These are phyloP conservation scores for Solanum verrucosum DNA, from an alignment of 257 asterid genomes.

Conservation along the genomic window DNA sequence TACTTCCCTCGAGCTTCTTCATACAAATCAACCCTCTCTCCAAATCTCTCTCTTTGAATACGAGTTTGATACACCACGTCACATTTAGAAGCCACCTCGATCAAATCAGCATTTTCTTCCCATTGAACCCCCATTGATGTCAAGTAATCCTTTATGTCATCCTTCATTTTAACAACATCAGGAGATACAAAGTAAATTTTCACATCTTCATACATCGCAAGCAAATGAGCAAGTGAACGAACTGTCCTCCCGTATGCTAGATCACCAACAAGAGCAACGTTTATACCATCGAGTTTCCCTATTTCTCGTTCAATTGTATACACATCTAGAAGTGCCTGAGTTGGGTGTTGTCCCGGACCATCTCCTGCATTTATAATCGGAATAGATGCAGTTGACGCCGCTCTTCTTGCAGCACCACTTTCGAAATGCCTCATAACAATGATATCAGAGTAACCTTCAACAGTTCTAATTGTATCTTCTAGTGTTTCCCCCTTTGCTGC, in stretches of 20 bases:
- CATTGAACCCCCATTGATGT: constrained; percentile 73
- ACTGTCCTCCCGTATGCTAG: constrained; percentile 95
- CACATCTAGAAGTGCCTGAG: constrained; percentile 90
- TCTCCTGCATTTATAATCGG: constrained; percentile 97
- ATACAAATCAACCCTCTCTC: constrained; percentile 65
- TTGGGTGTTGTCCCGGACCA: constrained; percentile 98
- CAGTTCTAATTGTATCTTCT: constrained; percentile 90
- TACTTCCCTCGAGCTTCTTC: constrained; percentile 89
- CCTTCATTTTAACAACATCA: constrained; percentile 89
- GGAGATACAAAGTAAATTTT: constrained; percentile 87
- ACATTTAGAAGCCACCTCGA: constrained; percentile 86
- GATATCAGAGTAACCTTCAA: constrained; percentile 85
- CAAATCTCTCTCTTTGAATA: constrained; percentile 74
- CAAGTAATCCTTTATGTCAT: constrained; percentile 83
- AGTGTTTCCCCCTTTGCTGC: constrained; percentile 98
- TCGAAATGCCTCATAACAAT: constrained; percentile 97
- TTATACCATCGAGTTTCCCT: constrained; percentile 83
- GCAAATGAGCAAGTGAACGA: constrained; percentile 87
- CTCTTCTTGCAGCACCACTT: constrained; percentile 94
- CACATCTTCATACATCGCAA: constrained; percentile 62
- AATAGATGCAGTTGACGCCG: constrained; percentile 67
- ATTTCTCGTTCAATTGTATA: constrained; percentile 84
- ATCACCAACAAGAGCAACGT: constrained; percentile 92
- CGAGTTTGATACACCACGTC: constrained; percentile 85
- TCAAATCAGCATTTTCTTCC: constrained; percentile 79